Evolutionary conservation across 225 moss, liverwort and hornwort species (phyloP).

Genomic region (Polytrichum formosum): DNA sequence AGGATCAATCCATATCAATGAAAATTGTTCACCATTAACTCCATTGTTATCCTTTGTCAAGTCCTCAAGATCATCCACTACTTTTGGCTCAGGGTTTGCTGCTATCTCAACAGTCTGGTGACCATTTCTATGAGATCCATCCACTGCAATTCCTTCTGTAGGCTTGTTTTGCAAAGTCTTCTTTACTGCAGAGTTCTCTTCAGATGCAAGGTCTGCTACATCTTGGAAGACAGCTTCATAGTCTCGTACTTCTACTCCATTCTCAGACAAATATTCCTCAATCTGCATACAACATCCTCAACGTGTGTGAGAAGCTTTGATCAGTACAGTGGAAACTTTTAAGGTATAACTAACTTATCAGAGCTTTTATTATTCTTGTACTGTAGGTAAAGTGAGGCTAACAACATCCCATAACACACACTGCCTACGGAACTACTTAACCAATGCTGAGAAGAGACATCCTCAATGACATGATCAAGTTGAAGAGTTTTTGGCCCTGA

Average conservation of each 20-base stretch:
- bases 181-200: constrained; percentile 22
- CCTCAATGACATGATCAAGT: constrained; percentile 3
- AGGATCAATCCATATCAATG: constrained; percentile 70
- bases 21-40: constrained; percentile 18
- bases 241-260: constrained; percentile 63
- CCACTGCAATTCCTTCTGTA: constrained; percentile 15
- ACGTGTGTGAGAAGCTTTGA: background rate
- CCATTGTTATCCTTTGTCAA: constrained; percentile 15
- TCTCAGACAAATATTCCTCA: constrained; percentile 76
- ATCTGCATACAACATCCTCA: constrained; percentile 36
- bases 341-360: no score
- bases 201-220: constrained; percentile 53
- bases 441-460: constrained; percentile 1
- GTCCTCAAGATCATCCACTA: constrained; percentile 21
- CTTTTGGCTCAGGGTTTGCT: constrained; percentile 24
- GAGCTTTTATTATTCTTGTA: no score
- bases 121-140: constrained; percentile 28
- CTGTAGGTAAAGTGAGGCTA: no score
- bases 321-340: no score
- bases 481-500: constrained; percentile 9
- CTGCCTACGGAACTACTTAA: background rate
- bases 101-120: constrained; percentile 24
- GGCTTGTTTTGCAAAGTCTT: constrained; percentile 5
- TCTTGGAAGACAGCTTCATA: constrained; percentile 66
- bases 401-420: background rate